Base-by-base conservation (phyloP, 805 yeast genomes). In the Candida jianshihensis region DNA sequence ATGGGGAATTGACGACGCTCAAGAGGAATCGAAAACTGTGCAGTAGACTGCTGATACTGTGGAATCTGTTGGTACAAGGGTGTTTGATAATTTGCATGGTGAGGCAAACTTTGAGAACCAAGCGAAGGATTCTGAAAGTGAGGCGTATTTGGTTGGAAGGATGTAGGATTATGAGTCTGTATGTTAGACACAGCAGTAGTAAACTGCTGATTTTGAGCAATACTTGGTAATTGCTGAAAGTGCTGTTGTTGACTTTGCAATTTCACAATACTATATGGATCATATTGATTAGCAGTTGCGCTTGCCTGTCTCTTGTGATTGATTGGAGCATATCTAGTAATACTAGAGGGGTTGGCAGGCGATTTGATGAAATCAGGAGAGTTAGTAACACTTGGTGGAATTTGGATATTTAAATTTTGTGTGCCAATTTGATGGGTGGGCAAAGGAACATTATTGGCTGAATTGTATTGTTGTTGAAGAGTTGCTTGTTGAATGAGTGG, bases 1-100 rank as follows among this genome's bases (percentile, higher is more conserved):
- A 87, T 53, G 0, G 96, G 95, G 59, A 81, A 82, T 52, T 84
- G 95, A 37, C 82, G 66, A 32, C 62, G 58, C 18, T 67, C 26
- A 13, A 20, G 26, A 16, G 26, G 22, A 21, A 14, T 6, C 2
- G 30, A 28, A 20, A 29, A 34, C 20, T 27, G 35, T 21, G 32
- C 26, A 33, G 37, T 26, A 44, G 18, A 14, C 21, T 26, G 37
- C n/a, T 35, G 38, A 28, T n/a, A n/a, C n/a, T n/a, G n/a, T n/a
- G n/a, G n/a, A n/a, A n/a, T n/a, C n/a, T n/a, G n/a, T n/a, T n/a
- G n/a, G n/a, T n/a, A n/a, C n/a, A n/a, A n/a, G n/a, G n/a, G n/a
- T n/a, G n/a, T n/a, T n/a, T n/a, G n/a, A n/a, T n/a, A n/a, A n/a
- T n/a, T n/a, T n/a, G n/a, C n/a, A n/a, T n/a, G n/a, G n/a, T n/a